Conservation (phyloP, 805 yeast species). For the Cyberlindnera euphorbiiphila region DNA sequence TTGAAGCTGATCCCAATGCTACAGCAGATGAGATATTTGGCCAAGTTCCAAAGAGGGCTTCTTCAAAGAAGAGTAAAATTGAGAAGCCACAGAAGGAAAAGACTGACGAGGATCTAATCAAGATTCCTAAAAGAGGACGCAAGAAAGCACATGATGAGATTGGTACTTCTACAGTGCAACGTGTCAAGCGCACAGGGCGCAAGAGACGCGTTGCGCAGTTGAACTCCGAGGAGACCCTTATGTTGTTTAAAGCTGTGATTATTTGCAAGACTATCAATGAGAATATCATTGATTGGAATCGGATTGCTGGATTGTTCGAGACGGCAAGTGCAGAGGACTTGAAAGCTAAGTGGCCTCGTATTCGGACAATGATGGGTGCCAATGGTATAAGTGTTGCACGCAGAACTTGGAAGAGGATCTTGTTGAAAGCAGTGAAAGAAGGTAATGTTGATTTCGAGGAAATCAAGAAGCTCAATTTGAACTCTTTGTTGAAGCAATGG, state of each 20-base stretch:
- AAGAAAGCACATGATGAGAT: neutral
- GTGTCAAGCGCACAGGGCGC: slow-evolving; percentile 7
- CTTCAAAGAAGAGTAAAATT: slow-evolving; percentile 7
- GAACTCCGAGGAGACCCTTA: slow-evolving; percentile 17
- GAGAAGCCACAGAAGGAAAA: slow-evolving; percentile 6
- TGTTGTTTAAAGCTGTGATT: slow-evolving; percentile 58
- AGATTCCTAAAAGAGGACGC: slow-evolving; percentile 1
- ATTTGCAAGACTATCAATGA: slow-evolving; percentile 60
- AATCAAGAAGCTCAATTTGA: slow-evolving; percentile 47
- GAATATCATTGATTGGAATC: slow-evolving; percentile 60
- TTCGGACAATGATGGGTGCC: slow-evolving; percentile 57
- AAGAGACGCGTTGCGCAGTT: slow-evolving; percentile 22
- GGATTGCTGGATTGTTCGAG: slow-evolving; percentile 46
- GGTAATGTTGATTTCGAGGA: slow-evolving; percentile 49
- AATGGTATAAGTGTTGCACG: slow-evolving; percentile 51
- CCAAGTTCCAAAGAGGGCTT: slow-evolving; percentile 8
- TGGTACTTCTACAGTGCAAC: neutral
- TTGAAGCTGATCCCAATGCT: slow-evolving; percentile 11
- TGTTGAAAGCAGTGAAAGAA: slow-evolving; percentile 53
- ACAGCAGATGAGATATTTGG: slow-evolving; percentile 11
- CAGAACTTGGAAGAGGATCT: slow-evolving; percentile 62
- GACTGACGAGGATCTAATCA: slow-evolving; percentile 1
- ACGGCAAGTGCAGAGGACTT: slow-evolving; percentile 41
- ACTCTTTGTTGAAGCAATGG: slow-evolving; percentile 63
- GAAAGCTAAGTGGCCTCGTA: slow-evolving; percentile 65